phyloP scores from a whole-genome alignment of 129 eudicot species.

The Sambucus nigra region DNA sequence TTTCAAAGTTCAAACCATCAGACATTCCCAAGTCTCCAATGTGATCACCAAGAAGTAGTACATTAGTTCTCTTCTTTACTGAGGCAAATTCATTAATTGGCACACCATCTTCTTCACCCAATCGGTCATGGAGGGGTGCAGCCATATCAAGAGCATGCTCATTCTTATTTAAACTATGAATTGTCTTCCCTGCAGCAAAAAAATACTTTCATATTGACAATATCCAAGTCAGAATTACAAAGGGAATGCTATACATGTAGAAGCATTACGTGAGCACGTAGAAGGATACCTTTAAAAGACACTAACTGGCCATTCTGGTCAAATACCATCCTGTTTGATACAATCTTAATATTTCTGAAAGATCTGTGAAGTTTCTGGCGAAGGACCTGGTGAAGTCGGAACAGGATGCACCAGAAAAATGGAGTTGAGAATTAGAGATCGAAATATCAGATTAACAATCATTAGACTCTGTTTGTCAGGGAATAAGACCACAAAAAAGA shows the following conservation, averaged over 20 bases:
- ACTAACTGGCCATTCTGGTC: constrained; percentile 61
- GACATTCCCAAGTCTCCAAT: constrained; percentile 92
- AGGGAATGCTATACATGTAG: not conserved
- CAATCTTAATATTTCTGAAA: constrained; percentile 65
- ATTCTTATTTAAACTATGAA: constrained; percentile 78
- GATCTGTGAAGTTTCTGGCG: constrained; percentile 72
- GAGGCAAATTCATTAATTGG: constrained; percentile 31
- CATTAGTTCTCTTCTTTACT: constrained; percentile 67
- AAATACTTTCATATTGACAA: not conserved
- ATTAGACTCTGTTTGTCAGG: constrained; percentile 8
- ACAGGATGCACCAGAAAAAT: not conserved
- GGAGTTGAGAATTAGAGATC: constrained; percentile 3
- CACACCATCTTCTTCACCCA: constrained; percentile 51
- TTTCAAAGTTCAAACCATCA: constrained; percentile 67
- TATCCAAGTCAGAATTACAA: not conserved
- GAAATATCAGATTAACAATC: constrained; percentile 7
- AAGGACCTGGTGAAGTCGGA: constrained; percentile 48
- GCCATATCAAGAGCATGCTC: constrained; percentile 98
- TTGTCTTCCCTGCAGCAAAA: constrained; percentile 55
- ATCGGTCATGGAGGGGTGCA: constrained; percentile 57
- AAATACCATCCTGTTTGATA: constrained; percentile 83
- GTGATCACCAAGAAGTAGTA: constrained; percentile 89
- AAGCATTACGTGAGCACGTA: not conserved
- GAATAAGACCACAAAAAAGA: constrained; percentile 1
- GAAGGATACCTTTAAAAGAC: constrained; percentile 59